Conservation (phyloP, 2,329 filamentous ascomycete genomes). For the Nigrospora osmanthi region DNA sequence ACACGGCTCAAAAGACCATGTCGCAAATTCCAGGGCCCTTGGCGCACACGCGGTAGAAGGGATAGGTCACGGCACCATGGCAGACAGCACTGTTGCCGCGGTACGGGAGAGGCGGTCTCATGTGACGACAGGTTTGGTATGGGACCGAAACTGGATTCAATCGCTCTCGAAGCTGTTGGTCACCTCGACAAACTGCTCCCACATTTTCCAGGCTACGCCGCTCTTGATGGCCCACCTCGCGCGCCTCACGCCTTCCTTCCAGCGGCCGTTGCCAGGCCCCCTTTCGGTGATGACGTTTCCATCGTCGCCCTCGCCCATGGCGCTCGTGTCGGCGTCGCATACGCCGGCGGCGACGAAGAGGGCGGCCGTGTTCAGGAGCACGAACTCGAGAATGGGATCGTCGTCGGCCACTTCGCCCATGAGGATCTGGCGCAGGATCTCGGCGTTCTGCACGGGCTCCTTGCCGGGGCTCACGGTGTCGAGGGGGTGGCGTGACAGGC, state of each 20-base stretch:
- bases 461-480: slow-evolving; percentile 76
- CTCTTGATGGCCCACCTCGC: slow-evolving; percentile 85
- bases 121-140: too few species aligned
- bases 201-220: slow-evolving; percentile 76
- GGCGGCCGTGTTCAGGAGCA: slow-evolving; percentile 87
- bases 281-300: slow-evolving; percentile 73
- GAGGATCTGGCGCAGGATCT: slow-evolving; percentile 71
- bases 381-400: slow-evolving; percentile 85
- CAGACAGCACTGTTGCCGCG: background rate
- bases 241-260: slow-evolving; percentile 89
- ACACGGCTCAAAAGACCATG: too few species aligned
- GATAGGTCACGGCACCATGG: background rate
- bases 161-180: slow-evolving; percentile 44
- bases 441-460: slow-evolving; percentile 78
- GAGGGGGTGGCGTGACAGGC: slow-evolving; percentile 66
- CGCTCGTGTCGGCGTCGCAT: slow-evolving; percentile 73
- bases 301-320: slow-evolving; percentile 74
- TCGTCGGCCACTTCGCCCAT: slow-evolving; percentile 64
- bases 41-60: background rate
- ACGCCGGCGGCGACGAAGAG: slow-evolving; percentile 79
- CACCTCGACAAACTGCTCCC: slow-evolving; percentile 75
- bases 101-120: background rate
- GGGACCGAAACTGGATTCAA: background rate
- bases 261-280: slow-evolving; percentile 78
- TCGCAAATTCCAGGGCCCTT: too few species aligned